Evolutionary conservation across 768 basidiomycete species (phyloP), one percentile per base, ranked within the genome.

Genomic region (Lactifluus rugatus): DNA sequence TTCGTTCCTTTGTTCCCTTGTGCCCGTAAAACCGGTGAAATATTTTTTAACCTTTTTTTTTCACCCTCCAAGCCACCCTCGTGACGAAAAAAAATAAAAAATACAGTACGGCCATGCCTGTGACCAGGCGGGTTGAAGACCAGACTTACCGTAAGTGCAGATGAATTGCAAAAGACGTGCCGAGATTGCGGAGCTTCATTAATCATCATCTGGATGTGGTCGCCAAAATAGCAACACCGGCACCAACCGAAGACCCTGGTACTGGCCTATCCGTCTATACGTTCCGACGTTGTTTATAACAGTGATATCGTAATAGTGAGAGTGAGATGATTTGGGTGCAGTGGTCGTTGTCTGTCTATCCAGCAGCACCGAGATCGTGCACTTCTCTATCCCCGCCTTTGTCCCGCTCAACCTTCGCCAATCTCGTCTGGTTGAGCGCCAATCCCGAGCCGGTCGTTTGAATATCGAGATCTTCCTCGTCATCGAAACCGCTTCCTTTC

Each of bases 401-500:
- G 13, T 56, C 59, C 49, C 54, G 54, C 59, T 60, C 59, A 32
- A 41, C 60, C 34, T 41, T 62, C 37, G 44, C 56, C 39, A 54
- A 58, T 58, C 48, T 62, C 47, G 32, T 54, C 54, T 42, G 48
- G 57, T 46, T 48, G 50, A 41, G 61, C 63, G 54, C 63, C 55
- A 48, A 52, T 63, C 59, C 55, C 52, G 53, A 34, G 7, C 54
- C 45, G 42, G 26, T 44, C 32, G 19, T 50, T 41, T 55, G 54
- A 41, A 51, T 36, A 60, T 60, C 61, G 57, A 58, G 57, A 62
- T 54, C 61, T 53, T 50, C 52, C 53, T 51, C 50, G 56, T 64
- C 63, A 52, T 63, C 54, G 41, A 50, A 44, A n/a, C 36, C 63
- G 61, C 52, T 58, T 59, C 62, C 72, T 41, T 73, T 71, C 58